phyloP scores from a whole-genome alignment of 495 filamentous ascomycete genomes.

The Baudoinia panamericana region DNA sequence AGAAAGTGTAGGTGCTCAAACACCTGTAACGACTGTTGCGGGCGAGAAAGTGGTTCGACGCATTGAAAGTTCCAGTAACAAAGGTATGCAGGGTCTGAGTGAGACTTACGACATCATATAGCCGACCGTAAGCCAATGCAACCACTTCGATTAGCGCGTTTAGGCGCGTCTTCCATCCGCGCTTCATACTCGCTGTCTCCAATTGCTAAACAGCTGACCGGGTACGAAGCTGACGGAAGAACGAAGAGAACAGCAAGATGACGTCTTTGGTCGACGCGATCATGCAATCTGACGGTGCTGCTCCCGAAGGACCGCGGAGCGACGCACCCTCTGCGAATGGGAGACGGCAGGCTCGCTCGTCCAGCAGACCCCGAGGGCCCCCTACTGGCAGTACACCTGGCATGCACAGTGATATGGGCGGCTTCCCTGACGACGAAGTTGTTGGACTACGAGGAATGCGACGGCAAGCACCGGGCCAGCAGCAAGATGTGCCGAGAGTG shows the following conservation, averaged over 20 bases:
- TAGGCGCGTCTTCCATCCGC: too few relatives aligned
- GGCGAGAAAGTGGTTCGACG: too few relatives aligned
- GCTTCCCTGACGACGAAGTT: slow-evolving; percentile 53
- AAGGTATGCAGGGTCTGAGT: too few relatives aligned
- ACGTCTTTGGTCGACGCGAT: slow-evolving; percentile 26
- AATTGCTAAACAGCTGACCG: too few relatives aligned
- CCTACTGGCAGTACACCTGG: slow-evolving; percentile 51
- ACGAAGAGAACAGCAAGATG: slow-evolving; percentile 17
- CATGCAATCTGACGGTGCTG: slow-evolving; percentile 23
- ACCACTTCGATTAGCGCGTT: too few relatives aligned
- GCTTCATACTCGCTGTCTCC: too few relatives aligned
- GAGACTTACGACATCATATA: too few relatives aligned
- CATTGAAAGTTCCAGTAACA: too few relatives aligned
- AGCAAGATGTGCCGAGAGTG: slow-evolving; percentile 62
- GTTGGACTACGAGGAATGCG: slow-evolving; percentile 42
- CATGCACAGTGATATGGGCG: slow-evolving; percentile 50
- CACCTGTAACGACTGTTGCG: too few relatives aligned
- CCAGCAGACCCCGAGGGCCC: slow-evolving; percentile 46
- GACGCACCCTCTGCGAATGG: slow-evolving; percentile 23
- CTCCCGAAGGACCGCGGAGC: slow-evolving; percentile 20
- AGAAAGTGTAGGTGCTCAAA: too few relatives aligned
- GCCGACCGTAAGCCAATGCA: too few relatives aligned
- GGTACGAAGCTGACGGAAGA: background rate
- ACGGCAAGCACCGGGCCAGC: slow-evolving; percentile 44
- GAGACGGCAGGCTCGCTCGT: slow-evolving; percentile 32